Base-by-base conservation (phyloP, 2,329 filamentous ascomycete species). In the Aspergillus transmontanensis region DNA sequence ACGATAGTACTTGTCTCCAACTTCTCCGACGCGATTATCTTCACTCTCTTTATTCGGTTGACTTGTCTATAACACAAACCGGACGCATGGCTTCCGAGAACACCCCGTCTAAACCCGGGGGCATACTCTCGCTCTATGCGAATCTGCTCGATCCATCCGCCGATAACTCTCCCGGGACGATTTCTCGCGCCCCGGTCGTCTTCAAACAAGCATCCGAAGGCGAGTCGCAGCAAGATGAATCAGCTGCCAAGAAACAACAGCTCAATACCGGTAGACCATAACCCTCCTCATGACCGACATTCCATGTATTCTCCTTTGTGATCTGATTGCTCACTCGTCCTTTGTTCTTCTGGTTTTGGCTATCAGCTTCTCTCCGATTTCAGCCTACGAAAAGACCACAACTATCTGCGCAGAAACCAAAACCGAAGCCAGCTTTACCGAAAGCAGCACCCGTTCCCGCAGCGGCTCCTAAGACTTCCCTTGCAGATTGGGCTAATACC, bases 311-410 rank as follows among this genome's bases (percentile, higher is more conserved):
- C 67, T 68, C 73, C 64, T 66, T 63, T 50, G 30, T 60, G 69
- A 66, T 69, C 66, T 74, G 71, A 69, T 75, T 79, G 78, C 84
- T 87, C 80, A 86, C 81, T 76, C 78, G 72, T 78, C 72, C 68
- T 51, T 59, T 70, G 71, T 69, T 69, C 63, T 72, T 66, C 68
- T 70, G 58, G 61, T 54, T 72, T 69, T 62, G 54, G 57, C 63
- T 26, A 66, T 62, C 78, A 86, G 83, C 86, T 77, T 87, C 91
- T 72, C 84, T 96, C 66, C 90, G 90, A 77, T 96, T 96, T 81
- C 92, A 96, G 76, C 93, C 93, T 58, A 93, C 93, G 68, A 91
- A 91, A 72, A 87, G 92, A 65, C 91, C 92, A 28, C 88, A 93
- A 72, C 70, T 90, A 80, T 74, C 86, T 78, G 73, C 76, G 73